A percentile compares a stretch with the other conserved stretches of the same genome.
These are phyloP conservation scores for Aspergillus caelatus DNA, from an alignment of 2,329 filamentous ascomycete species.

Conservation along the genomic window DNA sequence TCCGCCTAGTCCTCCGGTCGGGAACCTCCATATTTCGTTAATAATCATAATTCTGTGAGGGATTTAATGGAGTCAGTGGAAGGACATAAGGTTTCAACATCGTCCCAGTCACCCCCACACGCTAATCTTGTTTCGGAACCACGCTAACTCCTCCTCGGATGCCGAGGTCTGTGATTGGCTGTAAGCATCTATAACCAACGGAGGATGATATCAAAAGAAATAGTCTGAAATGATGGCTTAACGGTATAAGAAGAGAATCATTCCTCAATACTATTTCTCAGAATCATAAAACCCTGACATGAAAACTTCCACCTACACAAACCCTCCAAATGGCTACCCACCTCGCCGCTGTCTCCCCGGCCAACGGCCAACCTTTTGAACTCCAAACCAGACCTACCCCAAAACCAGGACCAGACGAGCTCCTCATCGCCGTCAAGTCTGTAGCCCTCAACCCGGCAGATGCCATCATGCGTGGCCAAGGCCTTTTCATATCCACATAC, in stretches of 20 bases:
- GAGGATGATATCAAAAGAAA: too few species aligned
- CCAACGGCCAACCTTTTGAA: slow-evolving; percentile 42
- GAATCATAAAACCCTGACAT: neutral
- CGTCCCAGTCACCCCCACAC: neutral
- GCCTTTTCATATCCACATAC: slow-evolving; percentile 45
- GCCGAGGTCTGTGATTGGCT: slow-evolving; percentile 26
- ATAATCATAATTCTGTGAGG: slow-evolving; percentile 3
- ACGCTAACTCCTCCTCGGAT: slow-evolving; percentile 26
- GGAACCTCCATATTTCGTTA: neutral
- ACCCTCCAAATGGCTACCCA: slow-evolving; percentile 38
- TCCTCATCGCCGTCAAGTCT: slow-evolving; percentile 53
- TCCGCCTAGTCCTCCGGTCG: slow-evolving; percentile 20
- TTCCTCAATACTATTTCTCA: neutral
- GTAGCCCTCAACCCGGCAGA: slow-evolving; percentile 56
- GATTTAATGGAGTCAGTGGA: neutral
- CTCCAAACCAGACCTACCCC: slow-evolving; percentile 46
- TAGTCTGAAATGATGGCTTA: too few species aligned
- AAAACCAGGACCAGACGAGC: slow-evolving; percentile 49
- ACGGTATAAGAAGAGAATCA: too few species aligned
- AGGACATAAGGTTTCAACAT: too few species aligned
- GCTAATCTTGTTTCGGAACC: slow-evolving; percentile 18
- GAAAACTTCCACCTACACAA: neutral
- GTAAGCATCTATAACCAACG: neutral
- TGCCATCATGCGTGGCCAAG: slow-evolving; percentile 44
- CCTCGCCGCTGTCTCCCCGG: slow-evolving; percentile 42